Evolutionary conservation across 2,329 filamentous ascomycete genomes (phyloP).

Genomic region (Ascosphaera apis): DNA sequence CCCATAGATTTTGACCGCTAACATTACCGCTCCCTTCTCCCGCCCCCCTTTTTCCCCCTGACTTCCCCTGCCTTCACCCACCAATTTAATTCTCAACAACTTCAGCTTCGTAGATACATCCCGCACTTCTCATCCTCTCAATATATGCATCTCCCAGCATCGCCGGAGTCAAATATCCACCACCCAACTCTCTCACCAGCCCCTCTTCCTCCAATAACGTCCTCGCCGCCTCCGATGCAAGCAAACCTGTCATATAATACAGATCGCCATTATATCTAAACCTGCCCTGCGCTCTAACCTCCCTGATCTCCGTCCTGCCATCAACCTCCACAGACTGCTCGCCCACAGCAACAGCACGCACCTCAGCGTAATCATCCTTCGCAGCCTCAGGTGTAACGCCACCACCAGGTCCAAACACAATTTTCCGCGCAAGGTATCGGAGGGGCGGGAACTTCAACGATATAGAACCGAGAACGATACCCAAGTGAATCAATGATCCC

Average conservation of each 20-base stretch:
- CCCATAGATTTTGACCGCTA: no score
- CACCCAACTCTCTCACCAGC: slow-evolving; percentile 18
- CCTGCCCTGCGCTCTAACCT: slow-evolving; percentile 19
- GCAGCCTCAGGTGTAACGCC: slow-evolving; percentile 24
- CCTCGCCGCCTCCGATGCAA: slow-evolving; percentile 23
- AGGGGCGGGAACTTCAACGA: slow-evolving; percentile 29
- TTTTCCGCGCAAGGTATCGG: slow-evolving; percentile 25
- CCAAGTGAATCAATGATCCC: slow-evolving; percentile 27
- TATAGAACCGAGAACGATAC: slow-evolving; percentile 22
- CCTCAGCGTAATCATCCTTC: slow-evolving; percentile 17
- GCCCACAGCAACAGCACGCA: slow-evolving; percentile 22
- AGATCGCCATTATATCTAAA: slow-evolving; percentile 19
- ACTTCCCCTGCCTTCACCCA: neutral
- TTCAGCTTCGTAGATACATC: slow-evolving; percentile 17
- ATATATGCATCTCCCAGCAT: slow-evolving; percentile 24
- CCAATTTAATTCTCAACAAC: slow-evolving; percentile 12
- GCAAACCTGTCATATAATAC: slow-evolving; percentile 21
- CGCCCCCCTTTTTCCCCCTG: neutral
- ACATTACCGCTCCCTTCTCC: neutral
- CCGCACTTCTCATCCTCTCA: slow-evolving; percentile 22
- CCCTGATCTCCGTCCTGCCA: slow-evolving; percentile 5
- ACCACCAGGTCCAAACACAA: slow-evolving; percentile 27
- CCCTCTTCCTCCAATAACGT: slow-evolving; percentile 19
- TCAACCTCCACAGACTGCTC: slow-evolving; percentile 10
- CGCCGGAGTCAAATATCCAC: slow-evolving; percentile 26